These are phyloP conservation scores for Coemansia sp. DNA, from an alignment of 371 early-diverging fungal species.

Conservation along the genomic window DNA sequence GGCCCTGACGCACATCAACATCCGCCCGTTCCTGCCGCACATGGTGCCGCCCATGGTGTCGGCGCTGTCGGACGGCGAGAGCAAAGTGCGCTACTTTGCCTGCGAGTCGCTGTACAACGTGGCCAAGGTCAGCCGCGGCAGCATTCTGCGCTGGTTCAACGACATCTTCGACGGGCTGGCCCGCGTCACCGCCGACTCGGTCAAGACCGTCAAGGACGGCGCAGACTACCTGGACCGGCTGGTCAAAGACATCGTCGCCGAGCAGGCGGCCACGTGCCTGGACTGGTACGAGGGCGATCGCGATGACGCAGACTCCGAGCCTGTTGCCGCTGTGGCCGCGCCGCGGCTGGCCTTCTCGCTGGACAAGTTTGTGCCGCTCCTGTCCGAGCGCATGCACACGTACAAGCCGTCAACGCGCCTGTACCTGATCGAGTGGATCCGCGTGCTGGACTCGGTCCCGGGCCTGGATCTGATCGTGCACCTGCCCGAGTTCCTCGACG, in stretches of 20 bases:
- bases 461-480: conserved; percentile 84
- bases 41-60: conserved; percentile 88
- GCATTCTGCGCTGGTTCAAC: conserved; percentile 84
- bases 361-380: conserved; percentile 83
- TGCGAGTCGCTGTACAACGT: conserved; percentile 96
- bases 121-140: conserved; percentile 84
- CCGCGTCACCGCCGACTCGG: conserved; percentile 83
- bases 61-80: conserved; percentile 86
- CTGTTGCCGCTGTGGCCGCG: not conserved
- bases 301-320: not conserved
- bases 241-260: conserved; percentile 91
- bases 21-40: conserved; percentile 66
- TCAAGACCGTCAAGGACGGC: conserved; percentile 82
- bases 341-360: conserved; percentile 72
- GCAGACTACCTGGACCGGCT: conserved; percentile 86
- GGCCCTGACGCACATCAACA: conserved; percentile 75
- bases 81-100: conserved; percentile 89
- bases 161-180: conserved; percentile 91
- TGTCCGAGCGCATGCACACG: conserved; percentile 83
- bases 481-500: conserved; percentile 87
- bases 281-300: conserved; percentile 33
- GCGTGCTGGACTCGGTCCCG: conserved; percentile 83
- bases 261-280: conserved; percentile 71
- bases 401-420: conserved; percentile 83
- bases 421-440: conserved; percentile 91